Conservation (phyloP, 2,329 filamentous ascomycete species). For the Ophiostoma quercus region DNA sequence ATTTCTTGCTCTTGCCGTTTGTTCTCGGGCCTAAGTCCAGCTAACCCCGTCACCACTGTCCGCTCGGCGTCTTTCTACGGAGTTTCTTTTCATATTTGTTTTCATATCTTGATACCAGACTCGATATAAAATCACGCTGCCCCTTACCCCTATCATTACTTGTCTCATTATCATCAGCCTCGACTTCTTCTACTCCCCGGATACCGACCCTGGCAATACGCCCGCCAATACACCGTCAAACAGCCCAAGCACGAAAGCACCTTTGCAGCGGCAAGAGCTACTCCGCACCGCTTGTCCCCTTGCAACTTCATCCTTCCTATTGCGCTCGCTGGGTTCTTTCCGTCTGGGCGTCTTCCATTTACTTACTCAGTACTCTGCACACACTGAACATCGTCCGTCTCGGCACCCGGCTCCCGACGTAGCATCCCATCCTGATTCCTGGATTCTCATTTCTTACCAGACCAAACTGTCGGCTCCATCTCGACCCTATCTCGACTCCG, state of each 20-base stretch:
- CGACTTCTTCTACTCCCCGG: slow-evolving; percentile 12
- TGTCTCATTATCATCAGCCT: neutral
- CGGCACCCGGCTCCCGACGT: neutral
- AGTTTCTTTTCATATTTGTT: neutral
- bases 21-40: neutral
- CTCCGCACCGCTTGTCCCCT: slow-evolving; percentile 1
- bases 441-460: neutral
- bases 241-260: neutral
- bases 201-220: slow-evolving; percentile 9
- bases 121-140: neutral
- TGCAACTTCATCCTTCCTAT: neutral
- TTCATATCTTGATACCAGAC: neutral
- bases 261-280: neutral
- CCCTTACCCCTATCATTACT: neutral
- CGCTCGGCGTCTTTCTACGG: neutral
- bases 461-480: neutral
- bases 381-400: neutral
- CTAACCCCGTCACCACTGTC: neutral
- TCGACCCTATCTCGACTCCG: neutral
- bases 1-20: neutral
- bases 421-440: neutral
- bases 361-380: neutral
- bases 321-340: neutral
- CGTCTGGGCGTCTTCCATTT: neutral
- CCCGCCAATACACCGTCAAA: neutral